Evolutionary conservation across 1,284 basidiomycete species (phyloP), one percentile per base, ranked within the genome.

Genomic region (Leucocoprinus gongylophorus): DNA sequence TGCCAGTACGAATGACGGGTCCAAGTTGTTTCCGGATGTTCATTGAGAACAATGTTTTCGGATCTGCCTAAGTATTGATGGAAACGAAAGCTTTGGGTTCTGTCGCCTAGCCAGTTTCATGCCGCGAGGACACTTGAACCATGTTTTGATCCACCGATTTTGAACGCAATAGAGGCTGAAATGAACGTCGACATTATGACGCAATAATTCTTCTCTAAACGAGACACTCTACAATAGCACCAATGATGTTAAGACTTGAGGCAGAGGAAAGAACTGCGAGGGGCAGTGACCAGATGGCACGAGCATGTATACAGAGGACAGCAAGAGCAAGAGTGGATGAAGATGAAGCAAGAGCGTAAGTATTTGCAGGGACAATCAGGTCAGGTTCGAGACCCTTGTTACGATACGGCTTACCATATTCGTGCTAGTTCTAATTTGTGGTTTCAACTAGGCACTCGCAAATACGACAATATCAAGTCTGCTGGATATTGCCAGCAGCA

Each of bases 71-170:
- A 4, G 71, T 75, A 61, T 75, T 77, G 58, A 84, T 77, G 0
- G 74, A 69, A 20, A 82, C 72, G 66, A 83, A 76, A 0, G 66
- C 68, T 57, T 83, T 79, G 0, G 82, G 79, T 58, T 85, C 83
- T 0, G 77, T 79, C 0, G 79, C 80, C 56, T 85, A 81, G 0
- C 79, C 82, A 3, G 81, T 81, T 57, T 85, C 82, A 59, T 85
- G n/a, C 82, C 5, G 82, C 64, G 58, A 85, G 80, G n/a, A 85
- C 80, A 53, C 81, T 4, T 73, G 67, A 1, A 71, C 63, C 42
- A 84, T 71, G 0, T n/a, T n/a, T n/a, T n/a, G n/a, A n/a, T n/a
- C n/a, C n/a, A n/a, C 81, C 82, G 28, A 83, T 71, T 0, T 76
- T 77, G 30, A 73, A 70, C 2, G 73, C 70, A 35, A 83, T 73